phyloP scores from a whole-genome alignment of 306 rosid genomes.

The Sechiopsis laciniata region DNA sequence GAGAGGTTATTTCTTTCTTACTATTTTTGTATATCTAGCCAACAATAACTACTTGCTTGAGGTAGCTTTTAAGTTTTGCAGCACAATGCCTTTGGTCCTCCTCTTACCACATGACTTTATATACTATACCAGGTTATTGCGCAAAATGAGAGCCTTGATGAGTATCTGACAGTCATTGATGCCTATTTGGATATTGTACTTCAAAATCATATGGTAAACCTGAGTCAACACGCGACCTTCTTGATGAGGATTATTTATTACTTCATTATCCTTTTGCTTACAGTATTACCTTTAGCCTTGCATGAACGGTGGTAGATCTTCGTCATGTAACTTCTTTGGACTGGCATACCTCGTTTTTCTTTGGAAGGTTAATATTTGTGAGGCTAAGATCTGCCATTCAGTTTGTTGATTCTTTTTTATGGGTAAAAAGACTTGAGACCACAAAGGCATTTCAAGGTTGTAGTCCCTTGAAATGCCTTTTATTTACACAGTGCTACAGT shows the following conservation, averaged over 20 bases:
- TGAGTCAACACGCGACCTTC: constrained; percentile 18
- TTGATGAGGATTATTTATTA: constrained; percentile 2
- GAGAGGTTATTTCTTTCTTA: not conserved
- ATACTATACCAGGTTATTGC: constrained; percentile 50
- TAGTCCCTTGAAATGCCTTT: constrained; percentile 5
- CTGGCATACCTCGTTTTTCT: constrained; percentile 1
- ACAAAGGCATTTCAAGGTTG: not conserved
- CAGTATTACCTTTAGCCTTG: not conserved
- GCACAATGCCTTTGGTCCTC: not conserved
- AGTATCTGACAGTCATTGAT: constrained; percentile 83
- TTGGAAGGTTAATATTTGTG: not conserved
- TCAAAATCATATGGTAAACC: constrained; percentile 70
- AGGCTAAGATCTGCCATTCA: not conserved
- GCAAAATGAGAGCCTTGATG: constrained; percentile 55
- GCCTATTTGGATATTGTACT: constrained; percentile 78
- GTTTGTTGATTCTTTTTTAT: not conserved
- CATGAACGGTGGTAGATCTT: not conserved
- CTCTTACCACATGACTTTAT: constrained; percentile 11
- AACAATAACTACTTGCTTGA: not conserved
- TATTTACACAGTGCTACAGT: not conserved
- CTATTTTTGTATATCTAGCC: not conserved
- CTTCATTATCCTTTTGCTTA: constrained; percentile 1
- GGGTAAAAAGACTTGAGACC: not conserved
- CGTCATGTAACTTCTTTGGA: not conserved
- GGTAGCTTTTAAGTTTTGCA: not conserved